Conservation (phyloP, 768 basidiomycete genomes). For the Kwoniella newhampshirensis region DNA sequence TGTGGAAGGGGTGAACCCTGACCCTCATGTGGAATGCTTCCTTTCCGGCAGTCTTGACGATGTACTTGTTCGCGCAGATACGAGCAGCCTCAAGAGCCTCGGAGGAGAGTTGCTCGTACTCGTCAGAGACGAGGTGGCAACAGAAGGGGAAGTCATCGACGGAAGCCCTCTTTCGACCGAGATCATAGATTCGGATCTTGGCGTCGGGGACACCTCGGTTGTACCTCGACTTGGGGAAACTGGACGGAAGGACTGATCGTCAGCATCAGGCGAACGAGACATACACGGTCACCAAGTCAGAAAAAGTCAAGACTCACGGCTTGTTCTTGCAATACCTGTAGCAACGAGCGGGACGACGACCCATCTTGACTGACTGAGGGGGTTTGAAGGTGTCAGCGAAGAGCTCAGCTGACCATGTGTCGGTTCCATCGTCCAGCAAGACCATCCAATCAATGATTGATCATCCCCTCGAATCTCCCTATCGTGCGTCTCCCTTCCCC, state of each 20-base stretch:
- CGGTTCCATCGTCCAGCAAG: background rate
- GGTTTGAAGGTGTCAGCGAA: conserved; percentile 13
- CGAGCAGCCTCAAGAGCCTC: conserved; percentile 97
- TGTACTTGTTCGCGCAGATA: conserved; percentile 99
- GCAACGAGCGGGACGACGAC: conserved; percentile 96
- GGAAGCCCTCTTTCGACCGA: conserved; percentile 90
- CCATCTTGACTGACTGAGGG: conserved; percentile 63
- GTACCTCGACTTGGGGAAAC: conserved; percentile 63
- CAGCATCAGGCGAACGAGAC: too few relatives aligned
- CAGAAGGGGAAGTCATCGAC: conserved; percentile 97
- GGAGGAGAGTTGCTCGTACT: conserved; percentile 93
- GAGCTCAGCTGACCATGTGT: background rate
- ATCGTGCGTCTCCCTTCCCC: background rate
- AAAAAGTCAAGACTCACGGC: conserved; percentile 60
- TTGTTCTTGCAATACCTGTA: conserved; percentile 99
- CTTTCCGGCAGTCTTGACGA: conserved; percentile 96
- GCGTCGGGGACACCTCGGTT: conserved; percentile 96
- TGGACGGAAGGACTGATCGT: too few relatives aligned
- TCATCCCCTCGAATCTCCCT: conserved; percentile 4
- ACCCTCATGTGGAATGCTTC: conserved; percentile 98
- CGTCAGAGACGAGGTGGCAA: conserved; percentile 92
- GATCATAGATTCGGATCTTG: conserved; percentile 93
- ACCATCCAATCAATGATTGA: conserved; percentile 6
- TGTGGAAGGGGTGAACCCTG: conserved; percentile 97
- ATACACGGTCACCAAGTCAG: background rate